Base-by-base conservation (phyloP, 2,329 filamentous ascomycete species). In the Aspergillus brunneoviolaceus region DNA sequence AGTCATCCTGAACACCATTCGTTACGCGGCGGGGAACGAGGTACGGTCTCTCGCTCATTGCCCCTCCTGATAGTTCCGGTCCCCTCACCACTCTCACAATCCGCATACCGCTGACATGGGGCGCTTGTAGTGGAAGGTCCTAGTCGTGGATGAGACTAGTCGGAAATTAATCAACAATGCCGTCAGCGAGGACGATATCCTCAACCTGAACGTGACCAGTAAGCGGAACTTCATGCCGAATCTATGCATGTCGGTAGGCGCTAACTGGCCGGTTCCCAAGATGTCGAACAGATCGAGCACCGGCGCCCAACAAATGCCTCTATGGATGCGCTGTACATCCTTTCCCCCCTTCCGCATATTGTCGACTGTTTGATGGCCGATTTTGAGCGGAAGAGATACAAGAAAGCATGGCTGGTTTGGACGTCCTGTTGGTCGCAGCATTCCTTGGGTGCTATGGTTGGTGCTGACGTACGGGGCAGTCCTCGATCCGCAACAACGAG, bases 181-280 rank as follows among this genome's bases (percentile, higher is more conserved):
- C 51, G 86, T 94, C 74, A 94, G 92, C 71, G 90, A 97, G 81
- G 94, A 99, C 85, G 92, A 97, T 72, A 96, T 99, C 67, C 89
- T 99, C 79, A 96, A 96, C 75, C 87, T 92, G 78, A 96, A 96
- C 75, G 91, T 99, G 77, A 94, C 93, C 67, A 96, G 93, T 96
- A 84, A 74, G 88, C 69, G 21, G 21, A 49, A 27, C 29, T 31
- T 16, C 2, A 45, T 25, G 42, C 25, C 49, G 27, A 11, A 49
- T 35, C 42, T 19, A 54, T 31, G 21, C 27, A 48, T 48, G 14
- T 49, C 48, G 60, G 47, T 61, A 65, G 55, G 65, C 47, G 58
- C 51, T 65, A 55, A 61, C 48, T 50, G 48, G 47, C 50, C 58
- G 47, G 51, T 53, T 61, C 62, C 58, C 63, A 69, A 96, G 93